Conservation (phyloP, 2,329 filamentous ascomycete genomes). For the Trichoderma aggressivum region DNA sequence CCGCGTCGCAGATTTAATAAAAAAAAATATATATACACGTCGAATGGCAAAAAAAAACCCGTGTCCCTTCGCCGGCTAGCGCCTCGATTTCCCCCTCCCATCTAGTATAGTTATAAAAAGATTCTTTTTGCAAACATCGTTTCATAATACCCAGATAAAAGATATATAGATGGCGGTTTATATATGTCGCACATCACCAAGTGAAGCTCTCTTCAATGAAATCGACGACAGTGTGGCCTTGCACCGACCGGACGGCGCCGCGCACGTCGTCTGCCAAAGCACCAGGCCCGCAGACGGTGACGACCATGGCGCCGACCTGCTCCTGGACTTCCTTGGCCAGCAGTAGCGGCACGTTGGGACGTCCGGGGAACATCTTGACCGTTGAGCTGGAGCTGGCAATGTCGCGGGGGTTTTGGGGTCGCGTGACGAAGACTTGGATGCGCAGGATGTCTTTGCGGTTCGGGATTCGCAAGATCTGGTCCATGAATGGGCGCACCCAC, state of each 20-base stretch:
- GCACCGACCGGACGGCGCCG: conserved; percentile 60
- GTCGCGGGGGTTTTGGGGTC: conserved; percentile 78
- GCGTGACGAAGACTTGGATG: conserved; percentile 86
- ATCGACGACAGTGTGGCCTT: conserved; percentile 64
- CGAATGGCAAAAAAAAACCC: conserved; percentile 23
- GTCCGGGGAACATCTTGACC: conserved; percentile 88
- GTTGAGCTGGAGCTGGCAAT: conserved; percentile 72
- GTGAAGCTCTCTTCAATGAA: conserved; percentile 77
- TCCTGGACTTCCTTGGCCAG: conserved; percentile 76
- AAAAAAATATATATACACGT: conserved; percentile 30
- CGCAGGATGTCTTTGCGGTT: conserved; percentile 77
- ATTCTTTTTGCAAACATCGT: background rate
- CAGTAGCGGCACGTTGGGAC: conserved; percentile 78
- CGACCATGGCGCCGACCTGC: conserved; percentile 83
- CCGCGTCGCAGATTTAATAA: conserved; percentile 16
- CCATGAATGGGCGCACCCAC: conserved; percentile 88
- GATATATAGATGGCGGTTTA: background rate
- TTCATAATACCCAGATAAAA: conserved; percentile 12
- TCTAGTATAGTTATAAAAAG: conserved; percentile 16
- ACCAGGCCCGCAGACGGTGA: conserved; percentile 76
- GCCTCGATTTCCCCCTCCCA: background rate
- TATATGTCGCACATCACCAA: conserved; percentile 42
- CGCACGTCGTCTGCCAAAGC: conserved; percentile 73
- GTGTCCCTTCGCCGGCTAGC: background rate
- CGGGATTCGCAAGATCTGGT: conserved; percentile 71